These are phyloP conservation scores for Prunella vulgaris DNA, from an alignment of 257 asterid species.

Conservation along the genomic window DNA sequence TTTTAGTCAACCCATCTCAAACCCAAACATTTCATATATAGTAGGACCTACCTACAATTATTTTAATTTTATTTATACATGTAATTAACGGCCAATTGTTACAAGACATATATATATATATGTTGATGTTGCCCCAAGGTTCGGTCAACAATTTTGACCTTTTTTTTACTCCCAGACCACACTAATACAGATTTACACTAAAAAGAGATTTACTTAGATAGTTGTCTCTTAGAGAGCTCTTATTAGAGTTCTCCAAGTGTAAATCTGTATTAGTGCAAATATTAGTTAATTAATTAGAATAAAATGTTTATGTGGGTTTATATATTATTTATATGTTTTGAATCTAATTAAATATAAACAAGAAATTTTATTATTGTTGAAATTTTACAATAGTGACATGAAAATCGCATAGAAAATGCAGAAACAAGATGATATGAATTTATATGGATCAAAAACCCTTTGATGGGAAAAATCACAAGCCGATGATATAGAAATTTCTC, in stretches of 20 bases:
- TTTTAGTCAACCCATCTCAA: conserved; percentile 44
- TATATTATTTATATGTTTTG: not conserved
- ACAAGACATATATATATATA: conserved; percentile 11
- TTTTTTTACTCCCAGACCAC: not conserved
- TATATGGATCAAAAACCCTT: too few species aligned
- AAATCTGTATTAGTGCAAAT: too few species aligned
- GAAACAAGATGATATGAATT: too few species aligned
- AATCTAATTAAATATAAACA: not conserved
- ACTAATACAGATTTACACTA: too few species aligned
- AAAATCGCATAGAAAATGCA: not conserved
- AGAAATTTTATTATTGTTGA: not conserved
- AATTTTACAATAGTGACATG: not conserved
- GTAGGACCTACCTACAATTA: not conserved
- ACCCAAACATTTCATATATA: conserved; percentile 1
- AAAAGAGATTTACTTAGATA: too few species aligned
- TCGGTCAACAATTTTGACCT: conserved; percentile 13
- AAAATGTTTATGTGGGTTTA: not conserved
- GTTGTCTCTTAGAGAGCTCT: too few species aligned
- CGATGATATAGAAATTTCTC: too few species aligned
- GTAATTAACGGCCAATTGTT: conserved; percentile 17
- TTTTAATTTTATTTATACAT: too few species aligned
- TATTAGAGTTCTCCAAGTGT: too few species aligned
- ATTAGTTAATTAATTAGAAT: not conserved
- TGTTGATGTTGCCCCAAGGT: conserved; percentile 9
- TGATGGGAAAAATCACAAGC: too few species aligned